Evolutionary conservation across 257 asterid genomes (phyloP).

Genomic region (Solanum rostratum): DNA sequence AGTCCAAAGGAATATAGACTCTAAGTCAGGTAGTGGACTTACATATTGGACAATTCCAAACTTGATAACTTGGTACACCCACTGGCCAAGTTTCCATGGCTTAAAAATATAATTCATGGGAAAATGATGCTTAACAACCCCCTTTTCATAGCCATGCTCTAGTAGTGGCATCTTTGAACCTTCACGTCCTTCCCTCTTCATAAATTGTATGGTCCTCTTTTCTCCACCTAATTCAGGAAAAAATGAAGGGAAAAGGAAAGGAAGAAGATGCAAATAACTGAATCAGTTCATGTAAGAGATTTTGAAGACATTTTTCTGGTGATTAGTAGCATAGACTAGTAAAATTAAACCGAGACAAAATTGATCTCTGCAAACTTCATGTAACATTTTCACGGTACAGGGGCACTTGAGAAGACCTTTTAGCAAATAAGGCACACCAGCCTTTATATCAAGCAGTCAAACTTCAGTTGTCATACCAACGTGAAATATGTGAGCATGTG

Average conservation of each 20-base stretch:
- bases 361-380: not conserved
- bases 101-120: slow-evolving; percentile 68
- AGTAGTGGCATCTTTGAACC: slow-evolving; percentile 58
- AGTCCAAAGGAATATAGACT: not conserved
- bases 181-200: slow-evolving; percentile 90
- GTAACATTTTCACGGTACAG: not conserved
- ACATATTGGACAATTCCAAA: slow-evolving; percentile 96
- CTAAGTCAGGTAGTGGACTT: slow-evolving; percentile 28
- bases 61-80: slow-evolving; percentile 96
- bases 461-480: not conserved
- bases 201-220: slow-evolving; percentile 71
- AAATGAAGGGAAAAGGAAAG: not conserved
- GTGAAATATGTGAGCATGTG: not conserved
- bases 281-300: not conserved
- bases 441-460: not conserved
- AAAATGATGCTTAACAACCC: slow-evolving; percentile 74
- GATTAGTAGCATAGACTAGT: not conserved
- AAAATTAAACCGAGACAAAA: not conserved
- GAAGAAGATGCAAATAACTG: not conserved
- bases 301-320: not conserved
- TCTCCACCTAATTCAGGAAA: slow-evolving; percentile 31
- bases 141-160: slow-evolving; percentile 73
- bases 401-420: not conserved
- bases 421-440: not conserved
- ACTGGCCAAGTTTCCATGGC: slow-evolving; percentile 83